Base-by-base conservation (phyloP, 768 basidiomycete genomes). In the Dentipellis sp. region DNA sequence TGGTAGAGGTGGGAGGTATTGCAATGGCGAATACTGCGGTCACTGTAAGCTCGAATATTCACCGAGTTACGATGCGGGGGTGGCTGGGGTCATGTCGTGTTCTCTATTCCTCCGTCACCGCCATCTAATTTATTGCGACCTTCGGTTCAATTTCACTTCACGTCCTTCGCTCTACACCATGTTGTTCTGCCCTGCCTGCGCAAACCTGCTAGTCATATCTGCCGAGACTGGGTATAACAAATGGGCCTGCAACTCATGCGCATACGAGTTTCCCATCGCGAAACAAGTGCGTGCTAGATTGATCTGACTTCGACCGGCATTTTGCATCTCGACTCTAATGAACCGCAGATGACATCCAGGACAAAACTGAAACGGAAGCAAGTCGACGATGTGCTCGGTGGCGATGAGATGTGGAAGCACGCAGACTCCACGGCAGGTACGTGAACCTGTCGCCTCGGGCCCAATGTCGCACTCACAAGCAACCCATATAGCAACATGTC, bases 181-280 rank as follows among this genome's bases (percentile, higher is more conserved):
- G 91, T 76, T 94, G 37, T 95, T 95, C 76, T 97, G 95, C 67
- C 95, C 95, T 34, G 91, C 86, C 53, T 98, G 95, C 65, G 83
- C 90, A 29, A 98, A 97, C 69, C 76, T 91, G 46, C 80, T 94
- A 14, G 78, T 87, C 47, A 84, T 91, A 50, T 88, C 86, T 4
- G 74, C 80, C 6, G 86, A 88, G 58, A 84, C 84, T 0, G 86
- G 88, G 1, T 84, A 83, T 68, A 89, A 95, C 73, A 93, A 92
- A 75, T 95, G 91, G 88, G 85, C 86, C 0, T 97, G 94, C 67
- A 89, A 90, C 63, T 84, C 88, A 1, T 98, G 97, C 67, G 86
- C 97, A 3, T 99, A 98, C 67, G 91, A 97, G 65, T 97, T 94
- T 66, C 89, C 91, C 0, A 91, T 95, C 63, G 79, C 82, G 2